Evolutionary conservation across 805 yeast genomes (phyloP), one percentile per base, ranked within the genome.

Genomic region (Wickerhamiella siamensis): DNA sequence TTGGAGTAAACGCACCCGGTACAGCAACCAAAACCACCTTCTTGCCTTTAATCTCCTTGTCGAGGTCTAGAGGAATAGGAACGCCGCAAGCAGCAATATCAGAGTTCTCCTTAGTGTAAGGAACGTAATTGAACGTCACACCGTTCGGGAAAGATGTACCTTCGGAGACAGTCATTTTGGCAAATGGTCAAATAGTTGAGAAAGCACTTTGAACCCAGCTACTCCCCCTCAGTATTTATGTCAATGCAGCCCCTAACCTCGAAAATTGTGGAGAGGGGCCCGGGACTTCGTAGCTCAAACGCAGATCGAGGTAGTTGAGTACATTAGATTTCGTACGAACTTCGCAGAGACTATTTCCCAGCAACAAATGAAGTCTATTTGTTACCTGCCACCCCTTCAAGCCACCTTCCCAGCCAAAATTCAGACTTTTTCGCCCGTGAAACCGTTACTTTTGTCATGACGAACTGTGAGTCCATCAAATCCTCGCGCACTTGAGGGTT

Each of bases 1-100:
- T 75, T 43, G 88, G 93, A 21, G 94, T 81, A 69, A 81, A 83
- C 9, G 94, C 91, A 47, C 87, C 93, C 47, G 93, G 91, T 27
- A 82, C 86, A 45, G 80, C 70, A 26, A 83, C 83, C 51, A 82
- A 65, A 34, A 81, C 74, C 26, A 78, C 73, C 52, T 69, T 75
- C 65, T 75, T 74, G 53, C 51, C 56, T 17, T 54, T 45, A 26
- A 64, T 50, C 49, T 59, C 60, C 54, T 57, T 56, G 54, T 56
- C 60, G 27, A 61, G 50, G 48, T 58, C 55, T 32, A 56, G 55
- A 31, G 54, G 50, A 33, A 48, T 52, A 26, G 70, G 70, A 39
- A 60, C 51, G 21, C 70, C 70, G 43, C 70, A 65, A 4, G 64
- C 59, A 18, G 47, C 50, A 38, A 57, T 55, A 36, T 44, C 55